phyloP scores from a whole-genome alignment of 108 stramenopile species.

The Mayamaea pseudoterrestris region DNA sequence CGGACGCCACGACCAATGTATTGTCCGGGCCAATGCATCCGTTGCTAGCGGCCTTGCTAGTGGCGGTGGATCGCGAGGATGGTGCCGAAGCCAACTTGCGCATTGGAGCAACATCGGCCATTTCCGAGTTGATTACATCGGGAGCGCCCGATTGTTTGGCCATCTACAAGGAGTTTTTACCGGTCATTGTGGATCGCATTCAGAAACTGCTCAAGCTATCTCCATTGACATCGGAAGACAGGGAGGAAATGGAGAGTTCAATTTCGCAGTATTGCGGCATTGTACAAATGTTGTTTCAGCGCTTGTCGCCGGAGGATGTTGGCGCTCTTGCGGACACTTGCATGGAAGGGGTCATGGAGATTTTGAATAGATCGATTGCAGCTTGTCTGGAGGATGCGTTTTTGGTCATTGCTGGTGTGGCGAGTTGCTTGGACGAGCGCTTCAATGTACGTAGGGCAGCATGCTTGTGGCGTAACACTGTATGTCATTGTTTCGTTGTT shows the following conservation, averaged over 20 bases:
- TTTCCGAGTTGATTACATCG: conserved; percentile 72
- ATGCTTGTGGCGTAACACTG: too few species aligned
- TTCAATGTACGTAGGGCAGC: conserved; percentile 57
- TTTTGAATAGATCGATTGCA: conserved; percentile 75
- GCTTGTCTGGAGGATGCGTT: conserved; percentile 91
- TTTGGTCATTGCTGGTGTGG: conserved; percentile 78
- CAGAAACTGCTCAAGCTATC: conserved; percentile 57
- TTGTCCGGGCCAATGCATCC: conserved; percentile 64
- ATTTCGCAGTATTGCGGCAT: conserved; percentile 79
- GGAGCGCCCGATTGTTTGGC: conserved; percentile 65
- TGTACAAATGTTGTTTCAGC: conserved; percentile 69
- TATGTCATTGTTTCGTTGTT: neutral
- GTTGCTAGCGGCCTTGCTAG: conserved; percentile 67
- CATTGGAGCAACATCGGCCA: conserved; percentile 74
- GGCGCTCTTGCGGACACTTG: conserved; percentile 62
- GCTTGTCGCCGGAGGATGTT: conserved; percentile 62
- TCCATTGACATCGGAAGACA: conserved; percentile 73
- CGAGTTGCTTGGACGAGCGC: conserved; percentile 68
- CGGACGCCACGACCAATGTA: conserved; percentile 79
- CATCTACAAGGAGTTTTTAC: conserved; percentile 56
- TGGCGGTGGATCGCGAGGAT: conserved; percentile 78
- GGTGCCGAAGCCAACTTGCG: conserved; percentile 72
- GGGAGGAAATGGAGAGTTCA: conserved; percentile 72
- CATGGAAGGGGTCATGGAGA: conserved; percentile 78
- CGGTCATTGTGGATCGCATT: conserved; percentile 69